These are phyloP conservation scores for Corrigiola litoralis DNA, from an alignment of 179 eudicot species.

Conservation along the genomic window DNA sequence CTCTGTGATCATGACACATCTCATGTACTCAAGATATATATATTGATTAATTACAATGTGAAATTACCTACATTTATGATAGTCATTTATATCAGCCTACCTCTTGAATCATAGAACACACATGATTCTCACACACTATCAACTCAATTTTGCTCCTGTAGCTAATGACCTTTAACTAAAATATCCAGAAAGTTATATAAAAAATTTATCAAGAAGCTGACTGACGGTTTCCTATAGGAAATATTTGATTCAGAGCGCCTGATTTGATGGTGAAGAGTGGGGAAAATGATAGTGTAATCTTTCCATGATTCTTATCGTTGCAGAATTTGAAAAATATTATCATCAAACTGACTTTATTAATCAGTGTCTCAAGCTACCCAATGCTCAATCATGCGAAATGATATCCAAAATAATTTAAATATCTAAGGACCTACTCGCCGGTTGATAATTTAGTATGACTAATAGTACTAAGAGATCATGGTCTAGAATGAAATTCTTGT, in stretches of 20 bases:
- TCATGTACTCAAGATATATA: too few relatives aligned
- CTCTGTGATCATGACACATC: too few relatives aligned
- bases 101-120: too few relatives aligned
- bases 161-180: too few relatives aligned
- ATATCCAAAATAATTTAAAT: background rate
- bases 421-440: background rate
- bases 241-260: background rate
- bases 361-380: background rate
- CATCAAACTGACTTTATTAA: background rate
- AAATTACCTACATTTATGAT: too few relatives aligned
- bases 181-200: background rate
- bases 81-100: too few relatives aligned
- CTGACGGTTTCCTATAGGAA: background rate
- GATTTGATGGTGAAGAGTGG: background rate
- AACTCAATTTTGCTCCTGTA: too few relatives aligned
- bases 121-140: too few relatives aligned
- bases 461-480: too few relatives aligned
- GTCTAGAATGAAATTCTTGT: slow-evolving; percentile 8
- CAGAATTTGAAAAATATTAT: background rate
- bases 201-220: background rate
- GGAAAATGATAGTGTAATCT: background rate
- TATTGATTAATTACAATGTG: too few relatives aligned
- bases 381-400: background rate
- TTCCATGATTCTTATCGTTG: background rate
- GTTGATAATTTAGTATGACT: too few relatives aligned